Conservation (phyloP, 805 yeast species). For the Starmerella etchellsii region DNA sequence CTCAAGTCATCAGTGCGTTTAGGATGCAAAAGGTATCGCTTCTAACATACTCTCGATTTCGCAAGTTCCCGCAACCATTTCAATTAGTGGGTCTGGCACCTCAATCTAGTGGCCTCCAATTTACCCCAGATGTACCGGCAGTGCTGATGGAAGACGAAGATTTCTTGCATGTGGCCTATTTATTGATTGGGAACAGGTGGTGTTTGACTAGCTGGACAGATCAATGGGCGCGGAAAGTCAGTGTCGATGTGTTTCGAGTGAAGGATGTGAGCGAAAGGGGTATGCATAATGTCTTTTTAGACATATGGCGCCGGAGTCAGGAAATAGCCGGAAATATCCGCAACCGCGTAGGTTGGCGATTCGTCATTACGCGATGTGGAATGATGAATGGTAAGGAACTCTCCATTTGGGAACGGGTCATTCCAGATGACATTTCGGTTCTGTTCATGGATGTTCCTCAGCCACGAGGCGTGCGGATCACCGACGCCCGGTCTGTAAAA, state of each 20-base stretch:
- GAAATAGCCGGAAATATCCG: conserved; percentile 3
- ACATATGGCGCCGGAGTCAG: conserved; percentile 16
- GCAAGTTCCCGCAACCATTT: conserved; percentile 23
- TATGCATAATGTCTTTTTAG: conserved; percentile 13
- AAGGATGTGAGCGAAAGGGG: conserved; percentile 11
- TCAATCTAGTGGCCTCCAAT: conserved; percentile 21
- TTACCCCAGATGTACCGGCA: conserved; percentile 11
- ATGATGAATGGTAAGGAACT: conserved; percentile 26
- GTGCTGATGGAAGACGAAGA: conserved; percentile 49
- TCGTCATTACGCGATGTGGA: conserved; percentile 29
- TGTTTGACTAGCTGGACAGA: conserved; percentile 82
- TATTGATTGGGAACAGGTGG: conserved; percentile 70
- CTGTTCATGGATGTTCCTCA: conserved; percentile 15
- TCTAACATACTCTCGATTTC: conserved; percentile 24
- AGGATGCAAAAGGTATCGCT: conserved; percentile 22
- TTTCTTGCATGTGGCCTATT: conserved; percentile 74
- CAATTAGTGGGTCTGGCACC: conserved; percentile 27
- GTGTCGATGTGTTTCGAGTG: conserved; percentile 39
- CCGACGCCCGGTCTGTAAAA: not conserved
- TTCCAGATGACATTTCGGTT: not conserved
- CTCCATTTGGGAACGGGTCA: conserved; percentile 22
- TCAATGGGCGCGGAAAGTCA: conserved; percentile 54
- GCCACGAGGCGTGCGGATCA: conserved; percentile 9
- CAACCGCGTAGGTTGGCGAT: conserved; percentile 23
- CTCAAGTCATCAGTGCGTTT: conserved; percentile 23